A percentile compares a stretch with the other conserved stretches of the same genome.
Evolutionary conservation across 495 filamentous ascomycete genomes (phyloP).

Genomic region (Apiosordaria backusii): DNA sequence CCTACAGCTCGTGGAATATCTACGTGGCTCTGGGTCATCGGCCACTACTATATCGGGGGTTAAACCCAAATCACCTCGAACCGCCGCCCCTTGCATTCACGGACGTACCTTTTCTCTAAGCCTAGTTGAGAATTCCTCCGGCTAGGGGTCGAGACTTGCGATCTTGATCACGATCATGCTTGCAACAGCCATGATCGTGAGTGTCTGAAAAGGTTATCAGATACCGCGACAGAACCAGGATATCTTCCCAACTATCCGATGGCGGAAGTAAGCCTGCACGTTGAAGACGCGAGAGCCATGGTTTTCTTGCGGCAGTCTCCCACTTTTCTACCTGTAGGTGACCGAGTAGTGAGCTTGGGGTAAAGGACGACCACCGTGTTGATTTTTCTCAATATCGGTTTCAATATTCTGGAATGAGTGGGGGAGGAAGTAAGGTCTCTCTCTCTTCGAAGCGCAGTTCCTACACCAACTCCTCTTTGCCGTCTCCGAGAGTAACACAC

Average conservation of each 20-base stretch:
- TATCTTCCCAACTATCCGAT: background rate
- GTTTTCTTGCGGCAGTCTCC: background rate
- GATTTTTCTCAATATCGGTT: background rate
- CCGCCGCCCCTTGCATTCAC: background rate
- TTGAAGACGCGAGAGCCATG: background rate
- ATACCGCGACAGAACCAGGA: background rate
- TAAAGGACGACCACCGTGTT: background rate
- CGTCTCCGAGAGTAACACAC: background rate
- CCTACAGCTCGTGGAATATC: background rate
- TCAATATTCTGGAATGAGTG: too few species aligned
- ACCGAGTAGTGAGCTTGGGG: background rate
- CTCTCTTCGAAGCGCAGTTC: background rate
- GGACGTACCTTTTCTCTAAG: background rate
- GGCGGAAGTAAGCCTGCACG: background rate
- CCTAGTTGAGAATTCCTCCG: background rate
- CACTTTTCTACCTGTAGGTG: background rate
- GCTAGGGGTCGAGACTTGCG: background rate
- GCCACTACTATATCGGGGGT: background rate
- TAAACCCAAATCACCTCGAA: background rate
- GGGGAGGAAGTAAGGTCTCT: too few species aligned
- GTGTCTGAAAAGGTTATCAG: too few species aligned
- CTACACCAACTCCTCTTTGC: background rate
- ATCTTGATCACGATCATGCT: background rate
- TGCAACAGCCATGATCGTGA: background rate
- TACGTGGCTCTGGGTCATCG: background rate